Percentiles rank a stretch among this genome's conserved stretches.
phyloP scores from a whole-genome alignment of 805 yeast genomes.

The Starmerella bombi region DNA sequence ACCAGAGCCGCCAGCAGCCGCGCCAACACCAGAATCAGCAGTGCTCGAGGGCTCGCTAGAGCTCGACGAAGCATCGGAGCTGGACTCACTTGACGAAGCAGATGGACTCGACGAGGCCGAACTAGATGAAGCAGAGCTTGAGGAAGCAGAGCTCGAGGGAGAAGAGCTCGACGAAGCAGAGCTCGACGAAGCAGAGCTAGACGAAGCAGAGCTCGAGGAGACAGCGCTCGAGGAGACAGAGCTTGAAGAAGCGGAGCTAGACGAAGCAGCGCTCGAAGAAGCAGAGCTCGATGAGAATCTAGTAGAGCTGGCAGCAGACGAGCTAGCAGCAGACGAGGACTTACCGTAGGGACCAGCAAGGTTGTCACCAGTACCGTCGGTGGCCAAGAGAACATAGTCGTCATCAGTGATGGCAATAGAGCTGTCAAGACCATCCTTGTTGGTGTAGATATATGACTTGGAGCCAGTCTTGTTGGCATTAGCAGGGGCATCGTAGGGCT shows the following conservation, averaged over 20 bases:
- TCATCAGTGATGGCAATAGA: conserved; percentile 50
- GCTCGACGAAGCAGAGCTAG: conserved; percentile 15
- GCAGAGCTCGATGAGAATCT: conserved; percentile 11
- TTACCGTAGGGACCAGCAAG: conserved; percentile 22
- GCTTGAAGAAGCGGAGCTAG: conserved; percentile 4
- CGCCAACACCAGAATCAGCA: conserved; percentile 5
- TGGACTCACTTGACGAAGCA: neutral
- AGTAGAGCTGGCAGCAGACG: conserved; percentile 9
- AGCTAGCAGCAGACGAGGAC: conserved; percentile 5
- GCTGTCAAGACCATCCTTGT: conserved; percentile 33
- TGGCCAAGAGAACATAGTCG: conserved; percentile 43
- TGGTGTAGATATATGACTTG: conserved; percentile 42
- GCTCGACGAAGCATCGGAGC: neutral
- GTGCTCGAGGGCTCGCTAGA: neutral
- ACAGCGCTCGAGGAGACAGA: conserved; percentile 9
- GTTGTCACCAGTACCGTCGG: conserved; percentile 55
- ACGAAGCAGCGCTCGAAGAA: conserved; percentile 8
- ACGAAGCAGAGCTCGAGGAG: conserved; percentile 7
- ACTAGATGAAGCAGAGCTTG: conserved; percentile 8
- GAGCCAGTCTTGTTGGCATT: conserved; percentile 36
- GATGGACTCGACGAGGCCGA: conserved; percentile 5
- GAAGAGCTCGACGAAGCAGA: conserved; percentile 9
- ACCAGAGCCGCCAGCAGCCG: conserved; percentile 13
- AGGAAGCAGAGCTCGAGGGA: conserved; percentile 11
- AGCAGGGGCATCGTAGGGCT: conserved; percentile 62